phyloP scores from a whole-genome alignment of 768 basidiomycete genomes.

The Termitomyces titanicus region DNA sequence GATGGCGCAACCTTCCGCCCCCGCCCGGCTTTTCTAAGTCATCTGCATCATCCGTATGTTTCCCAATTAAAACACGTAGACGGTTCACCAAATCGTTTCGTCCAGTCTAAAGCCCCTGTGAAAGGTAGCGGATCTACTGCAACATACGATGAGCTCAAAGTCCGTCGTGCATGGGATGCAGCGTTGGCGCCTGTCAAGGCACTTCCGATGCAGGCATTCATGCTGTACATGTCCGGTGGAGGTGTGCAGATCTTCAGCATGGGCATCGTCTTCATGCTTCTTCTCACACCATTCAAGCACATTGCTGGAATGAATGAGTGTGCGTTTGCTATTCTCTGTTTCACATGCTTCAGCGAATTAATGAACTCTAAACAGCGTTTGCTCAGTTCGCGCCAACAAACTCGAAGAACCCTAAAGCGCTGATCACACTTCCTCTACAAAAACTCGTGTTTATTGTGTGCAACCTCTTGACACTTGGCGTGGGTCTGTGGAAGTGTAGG shows the following conservation, averaged over 20 bases:
- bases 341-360: not conserved
- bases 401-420: slow-evolving; percentile 40
- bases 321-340: slow-evolving; percentile 32
- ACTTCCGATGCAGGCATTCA: slow-evolving; percentile 95
- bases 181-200: slow-evolving; percentile 84
- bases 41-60: slow-evolving; percentile 30
- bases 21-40: slow-evolving; percentile 66
- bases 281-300: slow-evolving; percentile 84
- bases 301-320: slow-evolving; percentile 74
- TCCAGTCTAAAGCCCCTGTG: slow-evolving; percentile 39
- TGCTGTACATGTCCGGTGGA: slow-evolving; percentile 98
- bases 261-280: slow-evolving; percentile 92
- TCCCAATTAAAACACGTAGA: not conserved
- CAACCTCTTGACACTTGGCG: slow-evolving; percentile 72
- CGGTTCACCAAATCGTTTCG: not conserved
- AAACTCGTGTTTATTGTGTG: slow-evolving; percentile 70
- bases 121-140: slow-evolving; percentile 32
- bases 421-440: slow-evolving; percentile 60
- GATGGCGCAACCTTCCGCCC: slow-evolving; percentile 62
- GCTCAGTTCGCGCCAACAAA: slow-evolving; percentile 70
- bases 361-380: slow-evolving; percentile 46
- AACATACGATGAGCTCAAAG: slow-evolving; percentile 65
- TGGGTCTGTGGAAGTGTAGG: slow-evolving; percentile 92
- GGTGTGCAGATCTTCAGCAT: slow-evolving; percentile 97
- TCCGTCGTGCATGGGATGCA: slow-evolving; percentile 81